Evolutionary conservation across 306 rosid genomes (phyloP).

Genomic region (Citrullus amarus): DNA sequence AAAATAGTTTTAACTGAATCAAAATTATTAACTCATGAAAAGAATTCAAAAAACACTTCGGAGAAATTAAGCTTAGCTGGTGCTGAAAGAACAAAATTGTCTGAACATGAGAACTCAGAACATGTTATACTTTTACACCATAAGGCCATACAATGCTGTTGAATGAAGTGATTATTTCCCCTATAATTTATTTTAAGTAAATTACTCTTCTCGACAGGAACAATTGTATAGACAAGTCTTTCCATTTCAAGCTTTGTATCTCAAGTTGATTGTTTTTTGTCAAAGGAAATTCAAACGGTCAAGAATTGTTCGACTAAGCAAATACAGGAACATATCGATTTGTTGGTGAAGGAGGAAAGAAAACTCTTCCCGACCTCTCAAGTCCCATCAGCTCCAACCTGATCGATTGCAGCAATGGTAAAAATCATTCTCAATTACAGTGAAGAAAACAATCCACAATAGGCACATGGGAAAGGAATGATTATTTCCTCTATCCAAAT

Average conservation of each 20-base stretch:
- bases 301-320: not conserved
- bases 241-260: not conserved
- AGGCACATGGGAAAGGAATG: conserved; percentile 8
- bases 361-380: not conserved
- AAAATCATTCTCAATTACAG: conserved; percentile 2
- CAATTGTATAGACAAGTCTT: not conserved
- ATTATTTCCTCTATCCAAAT: not conserved
- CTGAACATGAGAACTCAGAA: not conserved
- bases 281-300: not conserved
- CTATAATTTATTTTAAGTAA: not conserved
- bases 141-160: not conserved
- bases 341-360: not conserved
- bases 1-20: not conserved
- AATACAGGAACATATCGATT: not conserved
- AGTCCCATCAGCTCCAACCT: conserved; percentile 2
- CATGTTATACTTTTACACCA: not conserved
- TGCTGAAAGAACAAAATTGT: not conserved
- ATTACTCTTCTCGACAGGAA: not conserved
- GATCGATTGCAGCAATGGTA: not conserved
- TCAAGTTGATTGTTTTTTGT: not conserved
- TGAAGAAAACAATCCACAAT: not conserved
- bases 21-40: not conserved
- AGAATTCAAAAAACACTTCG: not conserved
- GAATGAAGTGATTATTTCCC: not conserved
- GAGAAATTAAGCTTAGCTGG: not conserved